Percentiles rank a stretch among this genome's conserved stretches.
These are phyloP conservation scores for Microdochium bolleyi DNA, from an alignment of 2,329 filamentous ascomycete genomes.

Conservation along the genomic window DNA sequence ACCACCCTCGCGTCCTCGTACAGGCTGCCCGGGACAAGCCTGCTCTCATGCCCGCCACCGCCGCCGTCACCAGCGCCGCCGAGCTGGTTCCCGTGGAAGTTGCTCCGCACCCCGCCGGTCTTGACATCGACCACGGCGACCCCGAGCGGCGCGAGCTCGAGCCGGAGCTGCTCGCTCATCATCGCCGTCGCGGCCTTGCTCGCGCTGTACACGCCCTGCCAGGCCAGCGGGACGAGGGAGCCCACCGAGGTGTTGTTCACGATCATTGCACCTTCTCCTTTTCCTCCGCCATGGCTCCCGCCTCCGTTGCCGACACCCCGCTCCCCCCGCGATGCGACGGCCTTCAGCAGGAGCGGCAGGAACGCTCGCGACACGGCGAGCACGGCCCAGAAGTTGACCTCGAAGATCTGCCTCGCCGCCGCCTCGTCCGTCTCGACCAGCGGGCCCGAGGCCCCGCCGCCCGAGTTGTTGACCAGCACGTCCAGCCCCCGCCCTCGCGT, in stretches of 20 bases:
- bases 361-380: constrained; percentile 10
- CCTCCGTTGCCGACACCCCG: too few relatives aligned
- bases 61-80: not conserved
- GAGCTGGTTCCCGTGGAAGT: constrained; percentile 2
- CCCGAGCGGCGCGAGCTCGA: constrained; percentile 13
- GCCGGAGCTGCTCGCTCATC: constrained; percentile 12
- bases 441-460: not conserved
- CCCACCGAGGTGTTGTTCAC: constrained; percentile 3
- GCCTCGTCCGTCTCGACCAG: not conserved
- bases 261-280: too few relatives aligned
- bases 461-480: not conserved
- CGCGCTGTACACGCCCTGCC: constrained; percentile 12
- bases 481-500: constrained; percentile 20
- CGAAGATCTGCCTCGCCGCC: constrained; percentile 6
- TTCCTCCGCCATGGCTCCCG: too few relatives aligned
- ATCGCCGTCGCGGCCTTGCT: constrained; percentile 13
- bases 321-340: too few relatives aligned
- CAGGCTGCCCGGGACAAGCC: not conserved
- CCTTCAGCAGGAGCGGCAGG: constrained; percentile 9
- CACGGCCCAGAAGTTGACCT: constrained; percentile 9
- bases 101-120: constrained; percentile 4
- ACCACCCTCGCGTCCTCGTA: not conserved
- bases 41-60: too few relatives aligned
- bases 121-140: constrained; percentile 14
- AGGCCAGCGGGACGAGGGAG: constrained; percentile 9